Conservation (phyloP, 129 eudicot species). For the Flaveria sonorensis region DNA sequence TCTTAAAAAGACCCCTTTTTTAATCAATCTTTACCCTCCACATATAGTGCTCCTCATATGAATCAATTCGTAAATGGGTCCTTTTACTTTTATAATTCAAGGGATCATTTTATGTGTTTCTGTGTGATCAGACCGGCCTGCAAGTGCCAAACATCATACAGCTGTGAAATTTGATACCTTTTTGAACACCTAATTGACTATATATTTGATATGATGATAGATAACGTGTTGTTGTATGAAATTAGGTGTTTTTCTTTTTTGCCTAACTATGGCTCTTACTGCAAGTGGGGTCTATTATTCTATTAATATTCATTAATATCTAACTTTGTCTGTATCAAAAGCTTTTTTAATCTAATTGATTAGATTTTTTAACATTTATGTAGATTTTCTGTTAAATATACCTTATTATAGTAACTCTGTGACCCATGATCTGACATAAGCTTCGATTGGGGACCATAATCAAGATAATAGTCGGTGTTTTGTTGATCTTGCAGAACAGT, state of each 20-base stretch:
- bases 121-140: constrained; percentile 31
- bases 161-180: constrained; percentile 35
- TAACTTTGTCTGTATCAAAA: constrained; percentile 21
- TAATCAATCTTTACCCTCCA: constrained; percentile 30
- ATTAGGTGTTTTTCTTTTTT: constrained; percentile 22
- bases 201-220: constrained; percentile 15
- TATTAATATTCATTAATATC: constrained; percentile 16
- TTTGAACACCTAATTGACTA: constrained; percentile 31
- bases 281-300: constrained; percentile 34
- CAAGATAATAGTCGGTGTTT: constrained; percentile 23
- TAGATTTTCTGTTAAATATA: constrained; percentile 16
- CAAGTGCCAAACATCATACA: constrained; percentile 32
- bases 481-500: constrained; percentile 2
- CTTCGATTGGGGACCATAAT: constrained; percentile 31
- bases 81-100: constrained; percentile 34
- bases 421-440: constrained; percentile 23
- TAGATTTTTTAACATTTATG: constrained; percentile 11
- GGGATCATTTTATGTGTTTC: constrained; percentile 24
- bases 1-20: constrained; percentile 11
- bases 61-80: constrained; percentile 32
- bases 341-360: constrained; percentile 27
- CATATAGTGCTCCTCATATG: constrained; percentile 39
- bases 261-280: constrained; percentile 30
- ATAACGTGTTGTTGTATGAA: constrained; percentile 23
- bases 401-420: constrained; percentile 27